phyloP scores from a whole-genome alignment of 2,329 filamentous ascomycete species.

The Aspergillus brasiliensis region DNA sequence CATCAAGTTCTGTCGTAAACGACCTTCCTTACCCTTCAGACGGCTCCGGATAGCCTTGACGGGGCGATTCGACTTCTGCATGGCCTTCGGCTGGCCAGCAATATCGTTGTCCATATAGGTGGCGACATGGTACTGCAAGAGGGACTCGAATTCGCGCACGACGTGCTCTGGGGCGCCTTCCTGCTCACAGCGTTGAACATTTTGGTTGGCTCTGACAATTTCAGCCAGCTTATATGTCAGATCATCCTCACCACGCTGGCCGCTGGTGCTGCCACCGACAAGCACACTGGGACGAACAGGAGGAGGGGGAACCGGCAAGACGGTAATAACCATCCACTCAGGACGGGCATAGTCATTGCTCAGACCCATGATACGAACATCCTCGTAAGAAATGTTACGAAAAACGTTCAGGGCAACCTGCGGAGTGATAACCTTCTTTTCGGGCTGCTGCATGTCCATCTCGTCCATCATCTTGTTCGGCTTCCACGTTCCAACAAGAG shows the following conservation, averaged over 20 bases:
- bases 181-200: conserved; percentile 85
- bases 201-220: conserved; percentile 96
- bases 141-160: conserved; percentile 82
- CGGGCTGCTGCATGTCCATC: conserved; percentile 64
- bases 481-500: conserved; percentile 76
- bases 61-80: conserved; percentile 95
- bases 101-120: conserved; percentile 99
- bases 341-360: conserved; percentile 94
- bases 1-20: conserved; percentile 98
- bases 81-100: conserved; percentile 86
- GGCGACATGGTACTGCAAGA: conserved; percentile 96
- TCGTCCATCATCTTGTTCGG: conserved; percentile 72
- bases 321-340: conserved; percentile 97
- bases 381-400: conserved; percentile 77
- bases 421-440: conserved; percentile 80
- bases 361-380: conserved; percentile 83
- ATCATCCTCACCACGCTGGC: conserved; percentile 95
- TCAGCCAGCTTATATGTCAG: conserved; percentile 99
- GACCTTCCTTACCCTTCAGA: conserved; percentile 98
- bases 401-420: conserved; percentile 85
- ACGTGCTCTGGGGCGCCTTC: conserved; percentile 93
- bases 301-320: conserved; percentile 91
- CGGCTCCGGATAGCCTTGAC: conserved; percentile 96
- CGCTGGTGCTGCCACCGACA: conserved; percentile 89
- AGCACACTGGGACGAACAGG: conserved; percentile 96